phyloP scores from a whole-genome alignment of 495 filamentous ascomycete species.

The Corynascus novoguineensis region DNA sequence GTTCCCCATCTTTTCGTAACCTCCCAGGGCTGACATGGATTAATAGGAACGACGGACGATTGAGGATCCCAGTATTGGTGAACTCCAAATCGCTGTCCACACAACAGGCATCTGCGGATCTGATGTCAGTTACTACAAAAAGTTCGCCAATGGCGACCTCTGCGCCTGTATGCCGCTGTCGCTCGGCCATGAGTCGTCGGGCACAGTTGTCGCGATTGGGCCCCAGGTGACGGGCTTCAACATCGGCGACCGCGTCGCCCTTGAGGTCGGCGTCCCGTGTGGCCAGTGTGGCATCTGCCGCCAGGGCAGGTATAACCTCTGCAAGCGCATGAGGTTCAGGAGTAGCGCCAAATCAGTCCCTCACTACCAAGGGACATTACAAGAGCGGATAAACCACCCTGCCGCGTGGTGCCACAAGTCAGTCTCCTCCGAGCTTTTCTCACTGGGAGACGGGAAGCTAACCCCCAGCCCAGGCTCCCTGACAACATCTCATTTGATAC shows the following conservation, averaged over 20 bases:
- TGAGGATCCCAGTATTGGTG: slow-evolving; percentile 42
- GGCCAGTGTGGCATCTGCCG: slow-evolving; percentile 66
- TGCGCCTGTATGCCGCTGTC: slow-evolving; percentile 65
- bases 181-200: slow-evolving; percentile 75
- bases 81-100: slow-evolving; percentile 69
- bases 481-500: slow-evolving; percentile 63
- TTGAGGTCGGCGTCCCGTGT: slow-evolving; percentile 83
- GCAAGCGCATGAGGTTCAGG: slow-evolving; percentile 74
- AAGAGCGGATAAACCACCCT: slow-evolving; percentile 83
- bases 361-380: slow-evolving; percentile 86
- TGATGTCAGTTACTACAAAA: slow-evolving; percentile 79
- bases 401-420: slow-evolving; percentile 70
- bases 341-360: slow-evolving; percentile 78
- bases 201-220: slow-evolving; percentile 61
- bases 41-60: slow-evolving; percentile 45
- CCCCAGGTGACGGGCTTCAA: slow-evolving; percentile 47
- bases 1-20: slow-evolving; percentile 16
- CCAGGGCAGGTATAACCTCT: slow-evolving; percentile 83
- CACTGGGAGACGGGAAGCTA: background rate
- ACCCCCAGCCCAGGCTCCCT: slow-evolving; percentile 56
- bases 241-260: slow-evolving; percentile 74
- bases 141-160: slow-evolving; percentile 80
- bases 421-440: slow-evolving; percentile 13
- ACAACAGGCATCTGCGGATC: slow-evolving; percentile 79
- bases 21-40: slow-evolving; percentile 13